phyloP scores from a whole-genome alignment of 1,284 basidiomycete genomes.

The Taiwanofungus camphoratus region DNA sequence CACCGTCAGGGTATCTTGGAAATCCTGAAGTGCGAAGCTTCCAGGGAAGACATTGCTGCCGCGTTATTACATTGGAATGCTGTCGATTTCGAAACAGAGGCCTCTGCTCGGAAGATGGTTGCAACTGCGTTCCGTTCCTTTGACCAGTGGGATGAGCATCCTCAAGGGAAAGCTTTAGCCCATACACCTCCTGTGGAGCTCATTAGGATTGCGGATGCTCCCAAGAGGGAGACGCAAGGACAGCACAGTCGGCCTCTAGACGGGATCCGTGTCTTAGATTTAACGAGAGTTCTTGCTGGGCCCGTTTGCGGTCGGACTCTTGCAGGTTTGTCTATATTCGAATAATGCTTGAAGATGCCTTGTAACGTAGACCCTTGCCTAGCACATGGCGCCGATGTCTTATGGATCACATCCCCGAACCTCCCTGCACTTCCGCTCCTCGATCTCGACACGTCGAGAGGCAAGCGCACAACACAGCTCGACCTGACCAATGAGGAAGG shows the following conservation, averaged over 20 bases:
- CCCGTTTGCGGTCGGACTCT: conserved; percentile 51
- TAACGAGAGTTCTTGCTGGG: conserved; percentile 56
- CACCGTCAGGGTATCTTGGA: conserved; percentile 48
- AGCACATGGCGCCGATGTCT: conserved; percentile 60
- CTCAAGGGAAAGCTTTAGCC: conserved; percentile 38
- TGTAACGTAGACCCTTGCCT: no score
- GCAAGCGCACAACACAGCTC: conserved; percentile 61
- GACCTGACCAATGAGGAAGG: conserved; percentile 39
- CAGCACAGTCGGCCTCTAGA: conserved; percentile 33
- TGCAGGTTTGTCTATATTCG: conserved; percentile 36
- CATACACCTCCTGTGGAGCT: conserved; percentile 39
- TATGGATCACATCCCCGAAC: conserved; percentile 50
- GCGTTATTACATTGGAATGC: conserved; percentile 42
- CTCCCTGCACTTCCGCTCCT: conserved; percentile 50
- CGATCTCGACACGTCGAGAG: conserved; percentile 59
- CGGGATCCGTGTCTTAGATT: conserved; percentile 49
- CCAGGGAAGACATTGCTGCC: conserved; percentile 34
- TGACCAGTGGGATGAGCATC: conserved; percentile 44
- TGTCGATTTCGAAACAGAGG: conserved; percentile 46
- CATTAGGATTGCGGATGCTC: conserved; percentile 43
- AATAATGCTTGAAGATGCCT: no score
- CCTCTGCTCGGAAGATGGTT: conserved; percentile 42
- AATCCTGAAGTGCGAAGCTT: conserved; percentile 36
- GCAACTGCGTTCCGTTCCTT: conserved; percentile 48
- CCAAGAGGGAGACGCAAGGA: conserved; percentile 25